These are phyloP conservation scores for Ceratocystis colombiana DNA, from an alignment of 2,329 filamentous ascomycete genomes.

Conservation along the genomic window DNA sequence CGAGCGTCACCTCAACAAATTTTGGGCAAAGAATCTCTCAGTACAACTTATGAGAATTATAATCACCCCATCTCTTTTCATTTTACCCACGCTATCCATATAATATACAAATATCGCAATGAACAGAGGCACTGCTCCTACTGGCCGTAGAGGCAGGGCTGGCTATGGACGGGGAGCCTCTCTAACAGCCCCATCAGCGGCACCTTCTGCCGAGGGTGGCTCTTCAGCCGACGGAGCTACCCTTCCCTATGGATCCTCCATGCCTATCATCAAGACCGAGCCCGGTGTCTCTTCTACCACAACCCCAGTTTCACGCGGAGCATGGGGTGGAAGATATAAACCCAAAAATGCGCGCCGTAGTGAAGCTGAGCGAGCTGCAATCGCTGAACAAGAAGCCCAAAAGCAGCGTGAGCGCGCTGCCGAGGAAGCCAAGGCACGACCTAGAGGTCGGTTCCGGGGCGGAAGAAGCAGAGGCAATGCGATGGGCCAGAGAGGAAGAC, in stretches of 20 bases:
- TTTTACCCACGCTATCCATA: background rate
- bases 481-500: slow-evolving; percentile 37
- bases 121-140: slow-evolving; percentile 18
- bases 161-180: slow-evolving; percentile 23
- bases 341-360: slow-evolving; percentile 43
- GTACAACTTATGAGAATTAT: background rate
- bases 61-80: too few species aligned
- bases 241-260: background rate
- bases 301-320: slow-evolving; percentile 17
- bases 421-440: slow-evolving; percentile 35
- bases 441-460: slow-evolving; percentile 36
- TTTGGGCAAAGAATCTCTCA: background rate
- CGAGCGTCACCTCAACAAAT: background rate
- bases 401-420: slow-evolving; percentile 37
- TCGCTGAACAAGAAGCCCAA: slow-evolving; percentile 39
- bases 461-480: slow-evolving; percentile 38
- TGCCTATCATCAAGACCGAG: slow-evolving; percentile 21
- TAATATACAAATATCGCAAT: slow-evolving; percentile 6
- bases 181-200: slow-evolving; percentile 16
- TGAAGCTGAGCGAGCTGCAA: slow-evolving; percentile 40
- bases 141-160: slow-evolving; percentile 19
- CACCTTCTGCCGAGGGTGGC: slow-evolving; percentile 4
- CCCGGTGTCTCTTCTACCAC: background rate
- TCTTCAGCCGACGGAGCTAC: background rate
- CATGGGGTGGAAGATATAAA: slow-evolving; percentile 37